These are phyloP conservation scores for Trichomonascus vanleenenianus DNA, from an alignment of 805 yeast species.

Conservation along the genomic window DNA sequence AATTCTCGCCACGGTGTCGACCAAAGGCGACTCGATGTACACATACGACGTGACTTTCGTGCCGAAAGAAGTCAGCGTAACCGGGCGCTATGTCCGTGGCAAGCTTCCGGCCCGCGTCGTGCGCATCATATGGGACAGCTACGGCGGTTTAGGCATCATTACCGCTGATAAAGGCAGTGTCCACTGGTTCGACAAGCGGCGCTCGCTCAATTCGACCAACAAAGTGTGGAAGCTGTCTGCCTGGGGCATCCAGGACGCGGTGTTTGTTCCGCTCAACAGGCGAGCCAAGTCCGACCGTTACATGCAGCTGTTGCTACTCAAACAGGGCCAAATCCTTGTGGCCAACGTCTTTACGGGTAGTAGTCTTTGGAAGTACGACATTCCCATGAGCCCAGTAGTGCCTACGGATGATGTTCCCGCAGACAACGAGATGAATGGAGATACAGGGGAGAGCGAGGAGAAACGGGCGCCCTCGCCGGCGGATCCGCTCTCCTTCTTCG, in stretches of 20 bases:
- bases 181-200: conserved; percentile 45
- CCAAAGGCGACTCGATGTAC: conserved; percentile 54
- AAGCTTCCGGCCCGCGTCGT: conserved; percentile 49
- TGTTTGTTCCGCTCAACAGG: background rate
- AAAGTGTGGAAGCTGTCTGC: conserved; percentile 21
- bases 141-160: conserved; percentile 42
- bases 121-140: conserved; percentile 46
- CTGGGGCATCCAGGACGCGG: conserved; percentile 15
- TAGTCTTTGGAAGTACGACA: conserved; percentile 31
- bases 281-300: background rate
- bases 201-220: conserved; percentile 13
- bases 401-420: no score
- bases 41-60: conserved; percentile 55
- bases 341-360: conserved; percentile 17
- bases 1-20: conserved; percentile 44
- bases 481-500: conserved; percentile 21
- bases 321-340: conserved; percentile 12
- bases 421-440: conserved; percentile 1
- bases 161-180: conserved; percentile 50
- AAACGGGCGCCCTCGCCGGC: background rate
- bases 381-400: conserved; percentile 30
- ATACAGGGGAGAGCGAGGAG: background rate
- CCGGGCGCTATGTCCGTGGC: conserved; percentile 56
- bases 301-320: conserved; percentile 4
- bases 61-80: conserved; percentile 42